Evolutionary conservation across 805 yeast species (phyloP), one percentile per base, ranked within the genome.

Genomic region (Priceomyces carsonii): DNA sequence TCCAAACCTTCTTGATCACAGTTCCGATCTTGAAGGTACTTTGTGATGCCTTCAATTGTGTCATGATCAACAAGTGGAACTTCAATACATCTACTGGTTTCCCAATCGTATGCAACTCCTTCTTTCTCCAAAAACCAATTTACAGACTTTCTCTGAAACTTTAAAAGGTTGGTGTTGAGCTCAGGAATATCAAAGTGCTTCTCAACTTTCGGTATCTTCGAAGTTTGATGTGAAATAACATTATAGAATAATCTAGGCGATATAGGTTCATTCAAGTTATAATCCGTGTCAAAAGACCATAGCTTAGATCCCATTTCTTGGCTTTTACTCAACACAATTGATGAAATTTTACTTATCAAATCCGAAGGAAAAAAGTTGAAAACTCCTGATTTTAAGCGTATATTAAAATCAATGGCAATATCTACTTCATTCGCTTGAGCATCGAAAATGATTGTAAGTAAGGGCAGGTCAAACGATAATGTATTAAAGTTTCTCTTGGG

Each of bases 61-160:
- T 35, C 36, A 2, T 22, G 32, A 7, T 42, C 31, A 33, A 59
- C 50, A 5, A 61, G 41, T 1, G 54, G 52, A 0, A 48, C 26
- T 3, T 40, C 36, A 8, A 43, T 42, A 12, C 61, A 58, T 4
- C 56, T 18, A 16, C 50, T 47, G 0, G 57, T 50, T 1, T 43
- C 30, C 21, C 48, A 44, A 39, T 66, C 55, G 36, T 66, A 70
- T 8, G 26, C 18, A 4, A 66, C 68, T 26, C 75, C 68, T 50
- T 81, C 88, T 40, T 63, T 69, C 0, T 56, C 42, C 4, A 81
- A 55, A 48, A 80, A 57, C 88, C 88, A 81, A 12, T 61, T 54
- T 1, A 81, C 66, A 2, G 84, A 69, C 27, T 67, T 71, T 4
- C 62, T 63, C 51, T 81, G 88, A 40, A 79, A 81, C 2, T 59